These are phyloP conservation scores for Blastocladiella emersonii DNA, from an alignment of 371 early-diverging fungal species.

Conservation along the genomic window DNA sequence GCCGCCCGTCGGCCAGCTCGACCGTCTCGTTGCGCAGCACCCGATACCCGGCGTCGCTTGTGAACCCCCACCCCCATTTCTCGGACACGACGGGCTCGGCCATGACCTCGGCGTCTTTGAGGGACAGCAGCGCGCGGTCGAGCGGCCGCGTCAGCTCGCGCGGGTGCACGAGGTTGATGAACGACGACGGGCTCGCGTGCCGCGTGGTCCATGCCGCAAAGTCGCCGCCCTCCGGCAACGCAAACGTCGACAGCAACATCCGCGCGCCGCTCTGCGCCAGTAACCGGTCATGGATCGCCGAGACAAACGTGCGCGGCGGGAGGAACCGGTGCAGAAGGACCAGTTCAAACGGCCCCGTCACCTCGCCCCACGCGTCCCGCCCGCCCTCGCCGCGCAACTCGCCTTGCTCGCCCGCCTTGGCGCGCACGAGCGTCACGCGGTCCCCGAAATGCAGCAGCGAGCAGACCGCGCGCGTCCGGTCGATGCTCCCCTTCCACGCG, in stretches of 20 bases:
- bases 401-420: too few relatives aligned
- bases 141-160: conserved; percentile 4
- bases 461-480: neutral
- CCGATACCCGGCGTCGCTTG: neutral
- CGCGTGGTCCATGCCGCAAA: neutral
- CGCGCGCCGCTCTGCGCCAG: neutral
- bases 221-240: neutral
- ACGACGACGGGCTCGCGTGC: neutral
- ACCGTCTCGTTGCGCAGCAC: conserved; percentile 2
- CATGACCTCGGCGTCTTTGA: neutral
- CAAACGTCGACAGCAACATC: neutral
- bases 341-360: neutral
- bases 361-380: neutral
- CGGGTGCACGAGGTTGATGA: neutral
- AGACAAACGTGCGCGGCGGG: conserved; percentile 5
- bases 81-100: neutral
- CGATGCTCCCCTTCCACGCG: neutral
- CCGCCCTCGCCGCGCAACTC: too few relatives aligned
- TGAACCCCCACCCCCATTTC: conserved; percentile 7
- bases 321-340: conserved; percentile 4
- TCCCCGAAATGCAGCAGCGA: neutral
- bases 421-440: neutral
- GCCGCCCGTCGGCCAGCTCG: neutral
- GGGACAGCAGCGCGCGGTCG: neutral
- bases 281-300: neutral